These are phyloP conservation scores for Fusarium brevicatenulatum DNA, from an alignment of 2,329 filamentous ascomycete genomes.

Conservation along the genomic window DNA sequence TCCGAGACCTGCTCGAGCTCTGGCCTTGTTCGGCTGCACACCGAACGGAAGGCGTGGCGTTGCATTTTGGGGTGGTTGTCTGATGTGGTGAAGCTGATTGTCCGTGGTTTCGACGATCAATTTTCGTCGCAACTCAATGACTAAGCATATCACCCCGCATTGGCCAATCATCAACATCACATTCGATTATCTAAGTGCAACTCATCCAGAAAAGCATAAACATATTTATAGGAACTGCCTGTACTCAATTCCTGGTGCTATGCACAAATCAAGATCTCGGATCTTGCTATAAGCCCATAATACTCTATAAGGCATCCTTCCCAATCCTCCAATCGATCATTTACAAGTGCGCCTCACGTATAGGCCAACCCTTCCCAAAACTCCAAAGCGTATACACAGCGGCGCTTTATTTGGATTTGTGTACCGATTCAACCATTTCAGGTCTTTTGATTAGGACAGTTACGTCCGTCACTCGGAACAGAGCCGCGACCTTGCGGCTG, in stretches of 20 bases:
- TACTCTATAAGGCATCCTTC: conserved; percentile 29
- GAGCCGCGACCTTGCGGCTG: conserved; percentile 43
- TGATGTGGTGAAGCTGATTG: conserved; percentile 30
- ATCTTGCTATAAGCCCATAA: conserved; percentile 34
- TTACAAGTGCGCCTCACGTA: conserved; percentile 35
- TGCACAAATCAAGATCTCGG: conserved; percentile 38
- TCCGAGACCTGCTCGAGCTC: conserved; percentile 48
- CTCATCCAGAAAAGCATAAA: conserved; percentile 6
- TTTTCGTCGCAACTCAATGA: conserved; percentile 37
- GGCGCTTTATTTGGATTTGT: conserved; percentile 22
- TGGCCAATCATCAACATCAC: conserved; percentile 29
- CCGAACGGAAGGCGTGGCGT: conserved; percentile 52
- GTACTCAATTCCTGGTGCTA: conserved; percentile 33
- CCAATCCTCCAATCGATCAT: conserved; percentile 26
- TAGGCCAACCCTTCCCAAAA: conserved; percentile 30
- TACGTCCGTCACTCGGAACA: conserved; percentile 43
- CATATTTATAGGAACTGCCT: conserved; percentile 33
- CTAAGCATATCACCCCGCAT: conserved; percentile 35
- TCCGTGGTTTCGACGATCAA: conserved; percentile 27
- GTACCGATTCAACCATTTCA: conserved; percentile 45
- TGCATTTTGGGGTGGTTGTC: conserved; percentile 48
- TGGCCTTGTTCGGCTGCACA: conserved; percentile 49
- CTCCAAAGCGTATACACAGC: conserved; percentile 34
- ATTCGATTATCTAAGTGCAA: not conserved
- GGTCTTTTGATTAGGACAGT: conserved; percentile 41